Base-by-base conservation (phyloP, 1,284 basidiomycete species). In the Serendipita sp. region DNA sequence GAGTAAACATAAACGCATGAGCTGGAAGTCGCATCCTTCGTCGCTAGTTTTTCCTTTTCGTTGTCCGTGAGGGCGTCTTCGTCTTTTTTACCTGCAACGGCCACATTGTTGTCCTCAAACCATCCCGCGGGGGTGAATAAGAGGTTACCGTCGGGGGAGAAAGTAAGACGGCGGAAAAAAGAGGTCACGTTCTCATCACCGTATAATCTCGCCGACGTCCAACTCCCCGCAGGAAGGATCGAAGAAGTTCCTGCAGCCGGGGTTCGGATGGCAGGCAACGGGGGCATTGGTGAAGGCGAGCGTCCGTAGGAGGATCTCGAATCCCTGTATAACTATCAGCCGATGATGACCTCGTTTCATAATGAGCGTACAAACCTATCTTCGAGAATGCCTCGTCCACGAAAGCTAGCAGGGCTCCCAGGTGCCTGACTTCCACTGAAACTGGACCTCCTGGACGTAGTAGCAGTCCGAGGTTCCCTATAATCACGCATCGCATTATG, bases 111-210 rank as follows among this genome's bases (percentile, higher is more conserved):
- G 72, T 95, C 92, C 71, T 96, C 93, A 70, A 96, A 97, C 70
- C 96, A 88, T 0, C 96, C 95, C 1, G 94, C 94, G 0, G 96
- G 95, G 0, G 96, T 98, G 67, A 97, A 78, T 22, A 99, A 79
- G 60, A 99, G 77, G 6, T 85, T 90, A 0, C 96, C 95, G 71
- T 99, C 95, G 1, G 95, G 91, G 64, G 92, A 94, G 75, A 97
- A 99, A 2, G 87, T 87, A 62, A 99, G 76, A 32, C 95, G 82
- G 34, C 96, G 80, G 80, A 98, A 99, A 77, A 99, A 99, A 68
- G 95, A 93, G 2, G 91, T 94, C 69, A 85, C 93, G 68, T 86
- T 91, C 73, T 98, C 94, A 72, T 99, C 95, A 49, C 94, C 93
- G 69, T 98, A 99, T 30, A 99, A 77, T 65, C 81, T 82, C 22